A percentile compares a stretch with the other conserved stretches of the same genome.
These are phyloP conservation scores for Lepiota brunneoincarnata DNA, from an alignment of 768 basidiomycete genomes.

Conservation along the genomic window DNA sequence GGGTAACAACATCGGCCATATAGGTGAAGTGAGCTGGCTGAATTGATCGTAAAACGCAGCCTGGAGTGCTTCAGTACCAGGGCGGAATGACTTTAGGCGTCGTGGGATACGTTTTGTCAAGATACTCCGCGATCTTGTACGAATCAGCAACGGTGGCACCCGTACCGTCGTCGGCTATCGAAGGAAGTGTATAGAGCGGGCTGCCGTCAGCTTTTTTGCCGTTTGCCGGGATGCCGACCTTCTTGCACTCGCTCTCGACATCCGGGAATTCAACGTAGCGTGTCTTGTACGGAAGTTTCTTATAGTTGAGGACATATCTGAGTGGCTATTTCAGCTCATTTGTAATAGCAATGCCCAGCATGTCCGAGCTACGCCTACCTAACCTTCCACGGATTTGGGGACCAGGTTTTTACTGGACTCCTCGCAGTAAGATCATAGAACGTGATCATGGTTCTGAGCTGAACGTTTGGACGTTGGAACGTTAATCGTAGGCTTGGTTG, in stretches of 20 bases:
- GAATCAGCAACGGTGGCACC: conserved; percentile 35
- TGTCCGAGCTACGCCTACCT: conserved; percentile 6
- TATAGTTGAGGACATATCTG: conserved; percentile 12
- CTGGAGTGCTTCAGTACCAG: conserved; percentile 3
- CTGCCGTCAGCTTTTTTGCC: neutral
- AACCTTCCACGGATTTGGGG: conserved; percentile 12
- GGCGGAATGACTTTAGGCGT: conserved; percentile 23
- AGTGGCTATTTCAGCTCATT: neutral
- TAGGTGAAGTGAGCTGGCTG: neutral
- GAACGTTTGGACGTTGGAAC: too few species aligned
- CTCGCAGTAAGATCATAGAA: conserved; percentile 10
- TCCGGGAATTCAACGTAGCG: conserved; percentile 10
- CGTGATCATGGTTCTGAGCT: conserved; percentile 5
- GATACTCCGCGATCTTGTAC: conserved; percentile 41
- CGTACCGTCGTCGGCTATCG: conserved; percentile 35
- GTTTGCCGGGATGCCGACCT: conserved; percentile 3
- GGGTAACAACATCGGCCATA: neutral
- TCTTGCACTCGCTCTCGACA: neutral
- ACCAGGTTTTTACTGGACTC: neutral
- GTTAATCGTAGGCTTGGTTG: too few species aligned
- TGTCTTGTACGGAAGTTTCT: conserved; percentile 12
- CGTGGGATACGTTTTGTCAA: conserved; percentile 40
- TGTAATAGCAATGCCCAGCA: neutral
- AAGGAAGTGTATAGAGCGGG: conserved; percentile 12
- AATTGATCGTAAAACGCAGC: conserved; percentile 4